Base-by-base conservation (phyloP, 2,329 filamentous ascomycete genomes). In the Ambrosiella beaveri region DNA sequence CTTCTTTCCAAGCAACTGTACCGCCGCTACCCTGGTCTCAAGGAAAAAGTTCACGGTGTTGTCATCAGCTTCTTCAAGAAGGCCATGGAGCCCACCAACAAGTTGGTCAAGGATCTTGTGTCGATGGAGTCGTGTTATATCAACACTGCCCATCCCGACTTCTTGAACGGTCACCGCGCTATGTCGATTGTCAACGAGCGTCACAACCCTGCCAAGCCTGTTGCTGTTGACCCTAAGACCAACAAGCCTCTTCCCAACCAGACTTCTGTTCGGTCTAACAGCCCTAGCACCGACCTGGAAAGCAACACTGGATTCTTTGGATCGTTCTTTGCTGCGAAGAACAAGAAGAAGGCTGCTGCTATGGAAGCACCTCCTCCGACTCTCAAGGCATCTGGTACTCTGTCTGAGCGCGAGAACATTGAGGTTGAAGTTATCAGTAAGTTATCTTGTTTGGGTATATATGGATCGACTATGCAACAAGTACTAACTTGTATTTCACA, bases 291-390 rank as follows among this genome's bases (percentile, higher is more conserved):
- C 57, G 64, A 68, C 47, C 71, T 74, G 50, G 71, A 70, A 61
- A 70, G 70, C 57, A 87, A 87, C 67, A 75, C 78, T 61, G 89
- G 91, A 41, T 98, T 98, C 79, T 98, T 98, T 66, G 93, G 93
- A 64, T 95, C 88, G 67, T 98, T 98, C 80, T 98, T 96, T 68
- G 88, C 93, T 9, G 90, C 88, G 68, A 98, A 97, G 81, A 98
- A 97, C 75, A 98, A 97, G 83, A 98, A 98, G 81, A 97, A 96
- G 84, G 94, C 95, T 74, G 93, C 93, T n/a, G 90, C 91, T 53
- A 98, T 98, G 93, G 93, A 98, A 70, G 78, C 93, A 12, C 93
- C 93, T 44, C 93, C 93, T 62, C 81, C 93, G 37, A 91, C 82
- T 47, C 81, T 98, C 59, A 98, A 96, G 75, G 93, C 93, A 39